These are phyloP conservation scores for Arthroderma uncinatum DNA, from an alignment of 2,329 filamentous ascomycete species.

Conservation along the genomic window DNA sequence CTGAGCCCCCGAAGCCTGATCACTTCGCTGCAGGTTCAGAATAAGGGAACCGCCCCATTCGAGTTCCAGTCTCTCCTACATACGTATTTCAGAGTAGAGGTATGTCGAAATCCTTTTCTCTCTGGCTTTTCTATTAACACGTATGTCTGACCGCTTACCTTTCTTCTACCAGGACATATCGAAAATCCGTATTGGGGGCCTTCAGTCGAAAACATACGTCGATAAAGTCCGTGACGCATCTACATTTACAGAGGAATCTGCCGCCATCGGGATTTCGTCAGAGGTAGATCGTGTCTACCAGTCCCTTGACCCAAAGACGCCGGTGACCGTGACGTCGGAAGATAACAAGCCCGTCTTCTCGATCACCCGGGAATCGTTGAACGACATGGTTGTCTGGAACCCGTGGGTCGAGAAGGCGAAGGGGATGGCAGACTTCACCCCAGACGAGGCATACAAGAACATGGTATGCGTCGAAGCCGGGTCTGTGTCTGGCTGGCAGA, in stretches of 20 bases:
- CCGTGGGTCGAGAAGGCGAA: slow-evolving; percentile 81
- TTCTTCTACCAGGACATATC: slow-evolving; percentile 57
- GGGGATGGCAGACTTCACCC: slow-evolving; percentile 74
- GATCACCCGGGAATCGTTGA: slow-evolving; percentile 71
- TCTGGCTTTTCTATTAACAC: background rate
- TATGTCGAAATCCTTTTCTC: slow-evolving; percentile 43
- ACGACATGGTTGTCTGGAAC: slow-evolving; percentile 92
- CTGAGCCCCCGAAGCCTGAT: slow-evolving; percentile 62
- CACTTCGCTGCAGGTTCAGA: slow-evolving; percentile 77
- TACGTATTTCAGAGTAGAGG: slow-evolving; percentile 73
- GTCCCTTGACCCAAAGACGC: slow-evolving; percentile 42
- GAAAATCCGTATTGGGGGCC: slow-evolving; percentile 59
- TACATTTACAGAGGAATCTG: slow-evolving; percentile 53
- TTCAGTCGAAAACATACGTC: slow-evolving; percentile 63
- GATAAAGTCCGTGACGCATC: slow-evolving; percentile 68
- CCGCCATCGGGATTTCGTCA: slow-evolving; percentile 56
- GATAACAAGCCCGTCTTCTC: slow-evolving; percentile 55
- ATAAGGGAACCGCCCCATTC: slow-evolving; percentile 70
- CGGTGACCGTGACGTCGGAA: slow-evolving; percentile 41
- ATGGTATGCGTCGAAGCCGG: slow-evolving; percentile 95
- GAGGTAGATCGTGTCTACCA: slow-evolving; percentile 88
- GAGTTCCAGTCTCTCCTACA: slow-evolving; percentile 89
- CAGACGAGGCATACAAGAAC: slow-evolving; percentile 78
- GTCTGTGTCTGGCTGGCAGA: slow-evolving; percentile 68
- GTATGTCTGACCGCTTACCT: background rate